Percentiles rank a stretch among this genome's conserved stretches.
These are phyloP conservation scores for Jamesozyma spencerorum DNA, from an alignment of 805 yeast genomes.

Conservation along the genomic window DNA sequence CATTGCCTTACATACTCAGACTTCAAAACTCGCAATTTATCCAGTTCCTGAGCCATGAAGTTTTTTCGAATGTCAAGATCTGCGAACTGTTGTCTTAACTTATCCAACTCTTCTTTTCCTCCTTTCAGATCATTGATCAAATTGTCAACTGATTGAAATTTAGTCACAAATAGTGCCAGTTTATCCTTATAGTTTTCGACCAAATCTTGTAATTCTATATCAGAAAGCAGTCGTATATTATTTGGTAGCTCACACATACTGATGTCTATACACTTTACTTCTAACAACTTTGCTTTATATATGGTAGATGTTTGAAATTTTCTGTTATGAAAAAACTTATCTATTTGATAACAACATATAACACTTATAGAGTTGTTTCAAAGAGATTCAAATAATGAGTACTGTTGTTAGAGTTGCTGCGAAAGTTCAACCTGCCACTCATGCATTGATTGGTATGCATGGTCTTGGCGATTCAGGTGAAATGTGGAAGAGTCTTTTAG, in stretches of 20 bases:
- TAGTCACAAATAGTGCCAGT: conserved; percentile 16
- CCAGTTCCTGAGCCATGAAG: conserved; percentile 21
- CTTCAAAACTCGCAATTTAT: conserved; percentile 22
- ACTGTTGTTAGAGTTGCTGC: conserved; percentile 25
- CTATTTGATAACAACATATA: too few relatives aligned
- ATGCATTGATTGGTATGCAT: conserved; percentile 70
- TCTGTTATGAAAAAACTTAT: too few relatives aligned
- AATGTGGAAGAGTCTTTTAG: conserved; percentile 83
- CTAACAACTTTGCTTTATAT: neutral
- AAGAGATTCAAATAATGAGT: too few relatives aligned
- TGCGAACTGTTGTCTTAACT: conserved; percentile 17
- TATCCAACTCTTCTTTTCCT: conserved; percentile 11
- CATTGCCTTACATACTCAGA: conserved; percentile 28
- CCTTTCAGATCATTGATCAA: conserved; percentile 6
- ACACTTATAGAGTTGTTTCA: too few relatives aligned
- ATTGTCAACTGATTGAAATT: conserved; percentile 16
- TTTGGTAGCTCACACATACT: conserved; percentile 11
- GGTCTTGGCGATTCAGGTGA: conserved; percentile 88
- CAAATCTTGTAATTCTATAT: conserved; percentile 18
- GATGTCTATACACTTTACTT: neutral
- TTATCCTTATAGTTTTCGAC: conserved; percentile 11
- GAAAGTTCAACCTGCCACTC: conserved; percentile 35
- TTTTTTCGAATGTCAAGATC: conserved; percentile 21
- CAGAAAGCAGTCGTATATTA: conserved; percentile 17
- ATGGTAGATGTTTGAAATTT: neutral